phyloP scores from a whole-genome alignment of 2,329 filamentous ascomycete genomes.

The Alternaria longipes region DNA sequence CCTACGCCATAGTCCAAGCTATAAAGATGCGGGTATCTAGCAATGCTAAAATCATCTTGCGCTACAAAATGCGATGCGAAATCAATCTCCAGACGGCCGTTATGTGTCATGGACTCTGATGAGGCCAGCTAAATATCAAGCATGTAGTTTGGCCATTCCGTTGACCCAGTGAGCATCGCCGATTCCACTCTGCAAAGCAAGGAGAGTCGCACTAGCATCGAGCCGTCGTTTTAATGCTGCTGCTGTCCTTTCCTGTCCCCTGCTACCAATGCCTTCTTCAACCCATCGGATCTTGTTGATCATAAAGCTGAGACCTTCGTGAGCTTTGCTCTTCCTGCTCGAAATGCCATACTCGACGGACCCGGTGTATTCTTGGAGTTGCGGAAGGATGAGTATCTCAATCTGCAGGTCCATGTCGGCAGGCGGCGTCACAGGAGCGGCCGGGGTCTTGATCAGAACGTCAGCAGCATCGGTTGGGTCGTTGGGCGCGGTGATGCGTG shows the following conservation, averaged over 20 bases:
- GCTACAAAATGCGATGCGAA: slow-evolving; percentile 29
- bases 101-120: slow-evolving; percentile 15
- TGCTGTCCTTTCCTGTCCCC: slow-evolving; percentile 50
- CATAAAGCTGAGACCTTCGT: slow-evolving; percentile 91
- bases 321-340: slow-evolving; percentile 80
- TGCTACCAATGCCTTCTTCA: slow-evolving; percentile 68
- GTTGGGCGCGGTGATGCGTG: slow-evolving; percentile 59
- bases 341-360: slow-evolving; percentile 82
- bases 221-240: slow-evolving; percentile 49
- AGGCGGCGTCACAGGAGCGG: slow-evolving; percentile 69
- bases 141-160: slow-evolving; percentile 41
- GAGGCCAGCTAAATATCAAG: slow-evolving; percentile 23
- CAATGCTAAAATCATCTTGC: slow-evolving; percentile 44
- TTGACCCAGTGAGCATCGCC: slow-evolving; percentile 35
- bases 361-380: slow-evolving; percentile 77
- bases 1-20: slow-evolving; percentile 24
- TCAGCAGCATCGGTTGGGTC: slow-evolving; percentile 56
- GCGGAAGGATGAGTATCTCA: slow-evolving; percentile 82
- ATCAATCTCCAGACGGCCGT: slow-evolving; percentile 24
- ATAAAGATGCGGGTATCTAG: slow-evolving; percentile 53
- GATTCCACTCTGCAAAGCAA: slow-evolving; percentile 43
- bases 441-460: slow-evolving; percentile 50
- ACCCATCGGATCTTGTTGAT: slow-evolving; percentile 86
- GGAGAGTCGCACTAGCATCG: slow-evolving; percentile 47
- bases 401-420: slow-evolving; percentile 83